phyloP scores from a whole-genome alignment of 2,329 filamentous ascomycete genomes.

The Rhexocercosporidium sp. region DNA sequence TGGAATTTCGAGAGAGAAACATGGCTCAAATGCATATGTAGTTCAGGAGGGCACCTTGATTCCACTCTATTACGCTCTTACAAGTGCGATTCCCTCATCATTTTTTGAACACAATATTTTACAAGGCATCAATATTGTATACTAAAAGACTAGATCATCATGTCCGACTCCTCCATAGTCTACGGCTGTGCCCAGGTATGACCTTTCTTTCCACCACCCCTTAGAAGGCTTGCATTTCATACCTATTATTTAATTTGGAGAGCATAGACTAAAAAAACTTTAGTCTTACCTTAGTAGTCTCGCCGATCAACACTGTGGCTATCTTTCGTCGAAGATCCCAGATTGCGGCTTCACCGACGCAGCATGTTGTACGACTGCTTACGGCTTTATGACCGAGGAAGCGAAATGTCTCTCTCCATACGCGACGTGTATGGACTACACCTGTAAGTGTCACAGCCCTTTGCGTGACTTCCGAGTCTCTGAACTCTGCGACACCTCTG shows the following conservation, averaged over 20 bases:
- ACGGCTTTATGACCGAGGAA: not conserved
- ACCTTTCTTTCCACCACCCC: not conserved
- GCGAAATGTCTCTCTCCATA: not conserved
- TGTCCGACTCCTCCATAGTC: not conserved
- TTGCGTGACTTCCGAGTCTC: not conserved
- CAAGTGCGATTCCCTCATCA: not conserved
- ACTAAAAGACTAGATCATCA: not conserved
- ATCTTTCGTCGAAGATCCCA: not conserved
- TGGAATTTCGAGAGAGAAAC: not conserved
- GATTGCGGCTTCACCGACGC: not conserved
- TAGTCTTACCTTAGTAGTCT: slow-evolving; percentile 1
- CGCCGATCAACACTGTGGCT: not conserved
- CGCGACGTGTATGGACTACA: not conserved
- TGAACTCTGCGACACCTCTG: not conserved
- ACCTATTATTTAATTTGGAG: not conserved
- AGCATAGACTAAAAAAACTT: not conserved
- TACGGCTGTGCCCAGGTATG: not conserved
- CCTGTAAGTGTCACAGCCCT: not conserved
- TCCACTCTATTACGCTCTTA: not conserved
- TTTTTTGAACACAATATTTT: too few species aligned
- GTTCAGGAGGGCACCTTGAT: not conserved
- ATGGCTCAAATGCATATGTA: not conserved
- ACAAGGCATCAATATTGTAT: too few species aligned
- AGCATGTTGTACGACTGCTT: not conserved
- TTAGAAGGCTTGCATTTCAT: not conserved